Evolutionary conservation across 2,329 filamentous ascomycete species (phyloP).

Genomic region (Epichloe scottii): DNA sequence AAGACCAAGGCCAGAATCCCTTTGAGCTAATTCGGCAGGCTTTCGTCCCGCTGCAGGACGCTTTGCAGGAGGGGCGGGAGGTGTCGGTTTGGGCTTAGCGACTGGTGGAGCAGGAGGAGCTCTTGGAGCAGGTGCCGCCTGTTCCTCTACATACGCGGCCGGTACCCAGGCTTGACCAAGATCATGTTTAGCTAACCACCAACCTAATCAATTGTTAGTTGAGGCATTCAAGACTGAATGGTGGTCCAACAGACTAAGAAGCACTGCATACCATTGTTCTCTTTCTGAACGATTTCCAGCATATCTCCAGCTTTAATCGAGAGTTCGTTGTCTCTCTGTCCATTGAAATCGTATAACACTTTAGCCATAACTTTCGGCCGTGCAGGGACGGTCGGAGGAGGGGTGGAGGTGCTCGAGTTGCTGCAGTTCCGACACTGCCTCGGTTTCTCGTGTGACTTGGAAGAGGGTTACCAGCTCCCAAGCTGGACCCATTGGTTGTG

Average conservation of each 20-base stretch:
- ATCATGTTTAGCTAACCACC: conserved; percentile 81
- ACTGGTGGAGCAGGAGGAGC: conserved; percentile 54
- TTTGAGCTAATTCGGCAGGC: conserved; percentile 52
- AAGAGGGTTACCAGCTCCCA: conserved; percentile 17
- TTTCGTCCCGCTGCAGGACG: conserved; percentile 63
- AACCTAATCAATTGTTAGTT: conserved; percentile 47
- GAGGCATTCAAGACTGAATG: neutral
- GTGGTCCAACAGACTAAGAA: neutral
- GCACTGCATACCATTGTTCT: conserved; percentile 66
- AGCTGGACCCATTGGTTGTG: conserved; percentile 2
- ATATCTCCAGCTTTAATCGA: conserved; percentile 68
- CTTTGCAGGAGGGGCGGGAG: conserved; percentile 69
- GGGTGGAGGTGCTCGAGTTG: conserved; percentile 49
- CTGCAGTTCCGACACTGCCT: conserved; percentile 37
- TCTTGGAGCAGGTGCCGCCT: conserved; percentile 48
- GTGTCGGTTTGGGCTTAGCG: conserved; percentile 50
- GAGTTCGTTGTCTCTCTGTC: conserved; percentile 75
- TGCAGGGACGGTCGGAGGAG: conserved; percentile 49
- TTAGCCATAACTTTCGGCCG: conserved; percentile 66
- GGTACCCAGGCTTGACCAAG: conserved; percentile 82
- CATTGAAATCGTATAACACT: conserved; percentile 84
- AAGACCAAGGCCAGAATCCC: conserved; percentile 58
- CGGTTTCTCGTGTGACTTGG: conserved; percentile 42
- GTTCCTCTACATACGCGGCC: conserved; percentile 85
- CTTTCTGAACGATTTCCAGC: conserved; percentile 84